These are phyloP conservation scores for Boletus eberwhitei DNA, from an alignment of 768 basidiomycete genomes.

Conservation along the genomic window DNA sequence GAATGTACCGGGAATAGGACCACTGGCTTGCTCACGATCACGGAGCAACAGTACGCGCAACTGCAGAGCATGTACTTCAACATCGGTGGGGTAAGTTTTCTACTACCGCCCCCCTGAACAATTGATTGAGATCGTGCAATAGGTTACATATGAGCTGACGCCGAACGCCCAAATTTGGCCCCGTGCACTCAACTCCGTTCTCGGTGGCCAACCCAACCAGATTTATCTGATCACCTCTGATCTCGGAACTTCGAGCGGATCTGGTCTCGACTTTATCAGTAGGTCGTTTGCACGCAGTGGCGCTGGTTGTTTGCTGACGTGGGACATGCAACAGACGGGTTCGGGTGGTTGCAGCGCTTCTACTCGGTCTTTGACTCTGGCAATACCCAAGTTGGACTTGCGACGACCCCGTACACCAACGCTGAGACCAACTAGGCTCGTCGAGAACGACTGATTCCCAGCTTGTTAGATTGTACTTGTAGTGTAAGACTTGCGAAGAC, in stretches of 20 bases:
- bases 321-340: conserved; percentile 42
- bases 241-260: conserved; percentile 46
- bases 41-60: conserved; percentile 43
- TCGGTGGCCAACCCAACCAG: conserved; percentile 48
- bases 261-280: conserved; percentile 67
- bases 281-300: conserved; percentile 12
- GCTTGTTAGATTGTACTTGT: not conserved
- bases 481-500: not conserved
- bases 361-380: conserved; percentile 51
- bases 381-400: conserved; percentile 23
- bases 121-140: not conserved
- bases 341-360: conserved; percentile 58
- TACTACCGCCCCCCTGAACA: not conserved
- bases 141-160: conserved; percentile 54
- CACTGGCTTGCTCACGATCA: conserved; percentile 57
- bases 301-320: not conserved
- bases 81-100: conserved; percentile 40
- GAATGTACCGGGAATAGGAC: conserved; percentile 27
- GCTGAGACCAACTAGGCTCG: conserved; percentile 37
- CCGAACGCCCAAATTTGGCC: conserved; percentile 73
- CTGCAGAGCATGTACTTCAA: conserved; percentile 52
- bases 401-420: conserved; percentile 39
- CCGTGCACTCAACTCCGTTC: conserved; percentile 49
- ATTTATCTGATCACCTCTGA: conserved; percentile 61
- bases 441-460: not conserved